phyloP scores from a whole-genome alignment of 768 basidiomycete genomes.

The Xerocomellus intermedius region DNA sequence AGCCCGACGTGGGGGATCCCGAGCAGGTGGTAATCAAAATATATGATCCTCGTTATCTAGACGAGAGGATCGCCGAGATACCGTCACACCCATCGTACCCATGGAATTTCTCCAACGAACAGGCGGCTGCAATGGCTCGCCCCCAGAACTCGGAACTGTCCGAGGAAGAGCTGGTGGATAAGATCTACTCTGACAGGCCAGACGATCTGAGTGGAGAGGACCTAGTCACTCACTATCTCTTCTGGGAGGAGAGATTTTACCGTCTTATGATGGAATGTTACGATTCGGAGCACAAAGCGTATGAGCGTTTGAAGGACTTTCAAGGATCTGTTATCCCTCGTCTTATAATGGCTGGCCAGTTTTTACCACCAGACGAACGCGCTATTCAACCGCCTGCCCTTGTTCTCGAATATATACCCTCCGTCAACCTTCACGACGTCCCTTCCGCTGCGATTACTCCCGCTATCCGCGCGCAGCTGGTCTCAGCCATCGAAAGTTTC shows the following conservation, averaged over 20 bases:
- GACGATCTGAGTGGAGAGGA: background rate
- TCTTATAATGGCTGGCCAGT: background rate
- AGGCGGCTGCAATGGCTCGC: background rate
- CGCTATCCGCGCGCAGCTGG: background rate
- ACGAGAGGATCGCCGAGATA: background rate
- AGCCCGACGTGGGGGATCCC: background rate
- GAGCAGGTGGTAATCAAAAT: conserved; percentile 1
- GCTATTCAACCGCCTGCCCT: background rate
- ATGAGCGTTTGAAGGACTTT: background rate
- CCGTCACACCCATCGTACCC: background rate
- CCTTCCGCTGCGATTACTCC: background rate
- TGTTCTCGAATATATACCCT: conserved; percentile 9
- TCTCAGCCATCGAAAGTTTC: background rate
- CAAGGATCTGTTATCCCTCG: conserved; percentile 4
- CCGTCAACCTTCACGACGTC: background rate
- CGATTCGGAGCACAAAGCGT: background rate
- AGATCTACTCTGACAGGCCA: background rate
- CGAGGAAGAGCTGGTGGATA: background rate
- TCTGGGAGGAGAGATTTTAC: background rate
- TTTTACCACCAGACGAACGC: conserved; percentile 2
- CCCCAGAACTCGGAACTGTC: background rate
- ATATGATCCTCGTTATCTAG: conserved; percentile 7
- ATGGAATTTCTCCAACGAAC: background rate
- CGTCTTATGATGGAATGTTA: background rate
- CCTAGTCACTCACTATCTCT: background rate